Percentiles rank a stretch among this genome's conserved stretches.
Evolutionary conservation across 805 yeast species (phyloP).

Genomic region (Cyberlindnera maritima): DNA sequence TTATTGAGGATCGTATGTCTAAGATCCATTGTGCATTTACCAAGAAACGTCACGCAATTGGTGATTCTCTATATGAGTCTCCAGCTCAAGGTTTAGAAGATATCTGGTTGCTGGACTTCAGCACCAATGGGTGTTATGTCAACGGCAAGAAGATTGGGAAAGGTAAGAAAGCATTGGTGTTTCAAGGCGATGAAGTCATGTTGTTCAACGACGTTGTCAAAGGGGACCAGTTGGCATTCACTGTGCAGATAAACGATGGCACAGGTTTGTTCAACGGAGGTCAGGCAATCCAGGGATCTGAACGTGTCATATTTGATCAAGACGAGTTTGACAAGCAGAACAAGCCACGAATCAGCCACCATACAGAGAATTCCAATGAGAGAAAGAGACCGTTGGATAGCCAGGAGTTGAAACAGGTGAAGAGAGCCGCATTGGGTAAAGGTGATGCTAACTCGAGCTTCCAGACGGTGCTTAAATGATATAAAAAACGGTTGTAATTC

Average conservation of each 20-base stretch:
- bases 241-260: constrained; percentile 50
- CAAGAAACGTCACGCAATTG: constrained; percentile 61
- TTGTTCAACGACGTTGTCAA: constrained; percentile 60
- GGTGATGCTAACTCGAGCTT: constrained; percentile 29
- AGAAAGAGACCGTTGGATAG: constrained; percentile 7
- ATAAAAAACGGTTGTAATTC: no score
- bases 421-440: constrained; percentile 28
- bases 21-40: constrained; percentile 75
- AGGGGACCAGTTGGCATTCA: constrained; percentile 51
- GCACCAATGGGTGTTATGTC: constrained; percentile 77
- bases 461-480: constrained; percentile 22
- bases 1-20: constrained; percentile 76
- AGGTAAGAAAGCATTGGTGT: constrained; percentile 58
- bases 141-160: constrained; percentile 59
- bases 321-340: constrained; percentile 18
- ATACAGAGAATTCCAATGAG: not conserved
- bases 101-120: constrained; percentile 75
- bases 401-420: constrained; percentile 21
- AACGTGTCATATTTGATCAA: constrained; percentile 6
- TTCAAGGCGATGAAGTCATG: constrained; percentile 63
- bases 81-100: constrained; percentile 75
- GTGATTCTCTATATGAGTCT: constrained; percentile 55
- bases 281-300: constrained; percentile 12
- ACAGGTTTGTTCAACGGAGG: constrained; percentile 65
- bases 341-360: constrained; percentile 3